These are phyloP conservation scores for Calonectria hongkongensis DNA, from an alignment of 2,329 filamentous ascomycete genomes.

Conservation along the genomic window DNA sequence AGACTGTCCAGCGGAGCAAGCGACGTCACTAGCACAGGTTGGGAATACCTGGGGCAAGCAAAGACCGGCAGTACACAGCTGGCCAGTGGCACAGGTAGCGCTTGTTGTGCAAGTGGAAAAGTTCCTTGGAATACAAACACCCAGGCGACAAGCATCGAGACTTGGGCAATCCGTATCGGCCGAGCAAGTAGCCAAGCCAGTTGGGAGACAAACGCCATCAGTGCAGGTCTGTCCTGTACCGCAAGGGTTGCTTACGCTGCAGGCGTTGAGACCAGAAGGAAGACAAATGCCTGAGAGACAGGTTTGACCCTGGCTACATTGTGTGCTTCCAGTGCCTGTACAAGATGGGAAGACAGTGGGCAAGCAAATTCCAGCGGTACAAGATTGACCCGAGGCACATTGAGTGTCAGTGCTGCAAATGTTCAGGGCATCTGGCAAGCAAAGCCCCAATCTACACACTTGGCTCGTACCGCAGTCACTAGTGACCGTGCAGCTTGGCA, in stretches of 20 bases:
- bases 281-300: constrained; percentile 31
- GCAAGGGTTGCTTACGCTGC: background rate
- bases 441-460: constrained; percentile 26
- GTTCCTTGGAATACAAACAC: constrained; percentile 20
- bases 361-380: constrained; percentile 32
- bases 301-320: constrained; percentile 5
- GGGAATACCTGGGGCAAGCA: constrained; percentile 21
- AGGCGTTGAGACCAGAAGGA: background rate
- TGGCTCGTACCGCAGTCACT: constrained; percentile 10
- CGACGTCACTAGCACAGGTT: background rate
- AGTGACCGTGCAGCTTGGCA: background rate
- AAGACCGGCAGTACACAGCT: constrained; percentile 17
- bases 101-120: background rate
- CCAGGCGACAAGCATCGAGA: constrained; percentile 16
- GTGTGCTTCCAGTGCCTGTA: background rate
- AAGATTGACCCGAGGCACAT: constrained; percentile 15
- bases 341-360: constrained; percentile 12
- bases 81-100: background rate
- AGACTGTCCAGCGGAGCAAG: constrained; percentile 9
- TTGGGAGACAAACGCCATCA: constrained; percentile 10
- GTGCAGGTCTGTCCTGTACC: constrained; percentile 1
- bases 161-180: background rate
- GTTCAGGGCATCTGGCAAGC: constrained; percentile 3
- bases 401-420: constrained; percentile 11
- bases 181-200: background rate